These are phyloP conservation scores for Athelia psychrophila DNA, from an alignment of 1,284 basidiomycete genomes.

Conservation along the genomic window DNA sequence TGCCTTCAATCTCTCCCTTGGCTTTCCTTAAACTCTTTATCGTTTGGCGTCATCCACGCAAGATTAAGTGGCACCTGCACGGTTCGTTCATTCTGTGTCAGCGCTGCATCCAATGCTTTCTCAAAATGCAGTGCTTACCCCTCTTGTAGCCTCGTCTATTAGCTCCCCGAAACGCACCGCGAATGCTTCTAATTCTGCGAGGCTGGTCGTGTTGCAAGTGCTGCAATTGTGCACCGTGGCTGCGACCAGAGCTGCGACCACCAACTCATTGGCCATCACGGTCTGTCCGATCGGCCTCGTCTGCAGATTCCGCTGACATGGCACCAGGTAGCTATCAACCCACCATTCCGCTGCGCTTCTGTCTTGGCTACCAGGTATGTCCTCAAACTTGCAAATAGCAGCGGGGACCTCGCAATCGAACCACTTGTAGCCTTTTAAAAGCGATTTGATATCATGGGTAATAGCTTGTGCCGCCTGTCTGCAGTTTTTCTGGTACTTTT, in stretches of 20 bases:
- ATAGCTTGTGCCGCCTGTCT: slow-evolving; percentile 9
- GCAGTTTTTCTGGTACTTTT: slow-evolving; percentile 19
- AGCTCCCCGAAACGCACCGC: no score
- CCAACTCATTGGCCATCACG: neutral
- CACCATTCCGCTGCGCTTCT: neutral
- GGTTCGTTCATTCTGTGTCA: no score
- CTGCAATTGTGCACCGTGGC: neutral
- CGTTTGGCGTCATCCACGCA: no score
- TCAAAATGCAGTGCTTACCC: no score
- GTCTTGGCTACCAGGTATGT: neutral
- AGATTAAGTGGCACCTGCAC: no score
- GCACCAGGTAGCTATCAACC: neutral
- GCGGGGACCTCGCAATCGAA: neutral
- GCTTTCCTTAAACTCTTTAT: no score
- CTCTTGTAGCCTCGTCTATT: no score
- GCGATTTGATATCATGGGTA: neutral
- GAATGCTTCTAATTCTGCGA: no score
- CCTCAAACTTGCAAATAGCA: neutral
- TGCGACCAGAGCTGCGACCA: neutral
- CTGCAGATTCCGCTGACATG: neutral
- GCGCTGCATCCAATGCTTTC: no score
- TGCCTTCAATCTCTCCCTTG: no score
- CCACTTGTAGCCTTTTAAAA: neutral
- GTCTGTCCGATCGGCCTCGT: neutral
- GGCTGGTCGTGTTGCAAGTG: neutral